Evolutionary conservation across 305 asterid species (phyloP), one percentile per base, ranked within the genome.

Genomic region (Fraxinus latifolia): DNA sequence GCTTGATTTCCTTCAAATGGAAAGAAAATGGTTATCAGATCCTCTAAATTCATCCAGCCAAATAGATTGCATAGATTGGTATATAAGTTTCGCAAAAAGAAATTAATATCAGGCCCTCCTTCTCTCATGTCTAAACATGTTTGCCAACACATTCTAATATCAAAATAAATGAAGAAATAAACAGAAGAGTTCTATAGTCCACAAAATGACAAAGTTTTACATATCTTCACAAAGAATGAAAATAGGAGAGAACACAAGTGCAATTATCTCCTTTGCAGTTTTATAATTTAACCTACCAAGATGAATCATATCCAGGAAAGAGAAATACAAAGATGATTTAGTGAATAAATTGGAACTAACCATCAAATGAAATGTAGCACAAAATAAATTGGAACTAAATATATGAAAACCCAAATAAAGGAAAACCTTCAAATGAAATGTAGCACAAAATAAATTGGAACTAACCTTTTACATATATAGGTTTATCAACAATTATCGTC

Each of bases 391-490:
- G 42, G 77, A 87, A 85, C 91, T 82, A 82, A 94, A 27, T 2
- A 27, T 1, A 50, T 53, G 23, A 36, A 36, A 36, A 7, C 42
- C 42, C 68, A 44, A 77, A 82, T 37, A 53, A 67, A 21, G 27
- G n/a, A 5, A 34, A 77, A 79, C 42, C 15, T 33, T n/a, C 2
- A 27, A 60, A 55, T 19, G 60, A 74, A 44, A 67, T 62, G 21
- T 23, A 62, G 71, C 71, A 23, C 8, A 21, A 3, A 19, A 62
- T 3, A 67, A 67, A 27, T 27, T 79, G 42, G 77, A 87, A 85
- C 91, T 82, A 80, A 94, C 99, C 97, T 93, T 94, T 96, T 79
- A 96, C 99, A 84, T 89, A 94, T 82, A 96, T 89, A 1, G 98
- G 98, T 85, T 93, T 96, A 72, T 96, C 98, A 80, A 88, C 90